Percentiles rank a stretch among this genome's conserved stretches.
Evolutionary conservation across 768 basidiomycete genomes (phyloP).

Genomic region (Phylloporus scabripes): DNA sequence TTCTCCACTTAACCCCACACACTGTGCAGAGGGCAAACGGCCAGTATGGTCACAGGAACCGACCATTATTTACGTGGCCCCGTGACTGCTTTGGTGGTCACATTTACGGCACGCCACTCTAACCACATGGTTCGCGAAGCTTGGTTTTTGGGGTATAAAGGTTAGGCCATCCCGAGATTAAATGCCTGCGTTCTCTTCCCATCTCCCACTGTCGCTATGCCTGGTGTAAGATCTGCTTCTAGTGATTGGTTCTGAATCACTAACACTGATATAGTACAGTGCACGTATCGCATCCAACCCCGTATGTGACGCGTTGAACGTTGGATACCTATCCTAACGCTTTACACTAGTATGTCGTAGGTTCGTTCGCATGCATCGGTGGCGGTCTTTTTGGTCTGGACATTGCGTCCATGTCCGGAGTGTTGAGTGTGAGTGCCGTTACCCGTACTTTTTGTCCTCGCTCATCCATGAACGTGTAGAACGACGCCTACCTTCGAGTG

Average conservation of each 20-base stretch:
- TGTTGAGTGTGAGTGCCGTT: slow-evolving; percentile 44
- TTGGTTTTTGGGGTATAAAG: slow-evolving; percentile 14
- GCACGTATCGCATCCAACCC: slow-evolving; percentile 54
- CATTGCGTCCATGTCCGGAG: slow-evolving; percentile 79
- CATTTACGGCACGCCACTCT: background rate
- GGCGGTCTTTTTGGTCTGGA: slow-evolving; percentile 77
- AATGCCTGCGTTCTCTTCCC: background rate
- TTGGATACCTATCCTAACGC: slow-evolving; percentile 3
- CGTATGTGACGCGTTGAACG: slow-evolving; percentile 27
- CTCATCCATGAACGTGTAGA: slow-evolving; percentile 13
- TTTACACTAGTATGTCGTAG: slow-evolving; percentile 64
- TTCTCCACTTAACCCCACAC: background rate
- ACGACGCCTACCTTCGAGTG: slow-evolving; percentile 21
- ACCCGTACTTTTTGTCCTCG: background rate
- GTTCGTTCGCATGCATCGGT: slow-evolving; percentile 77
- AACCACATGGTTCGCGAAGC: slow-evolving; percentile 4
- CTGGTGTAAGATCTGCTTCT: slow-evolving; percentile 16
- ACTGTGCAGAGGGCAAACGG: background rate
- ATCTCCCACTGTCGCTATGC: slow-evolving; percentile 16
- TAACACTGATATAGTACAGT: slow-evolving; percentile 39
- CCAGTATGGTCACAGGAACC: background rate
- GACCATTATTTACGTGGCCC: background rate
- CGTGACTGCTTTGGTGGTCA: background rate
- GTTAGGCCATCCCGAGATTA: background rate
- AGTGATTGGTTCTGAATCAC: background rate